A percentile compares a stretch with the other conserved stretches of the same genome.
phyloP scores from a whole-genome alignment of 202 grass and related monocot genomes.

The Hordeum pubiflorum region DNA sequence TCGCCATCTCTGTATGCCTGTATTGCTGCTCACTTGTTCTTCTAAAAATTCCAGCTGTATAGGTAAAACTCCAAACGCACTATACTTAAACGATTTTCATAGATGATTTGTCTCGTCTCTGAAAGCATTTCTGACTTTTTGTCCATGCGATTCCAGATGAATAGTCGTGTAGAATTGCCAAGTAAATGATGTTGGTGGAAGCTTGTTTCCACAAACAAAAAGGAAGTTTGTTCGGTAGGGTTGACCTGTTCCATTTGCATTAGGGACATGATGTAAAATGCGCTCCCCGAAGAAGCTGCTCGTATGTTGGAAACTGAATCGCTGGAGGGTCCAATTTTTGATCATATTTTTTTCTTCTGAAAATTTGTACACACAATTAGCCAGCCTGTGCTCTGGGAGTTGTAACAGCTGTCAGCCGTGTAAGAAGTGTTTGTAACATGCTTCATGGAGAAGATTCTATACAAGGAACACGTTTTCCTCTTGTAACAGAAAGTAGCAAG shows the following conservation, averaged over 20 bases:
- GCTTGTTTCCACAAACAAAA: neutral
- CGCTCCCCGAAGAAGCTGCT: neutral
- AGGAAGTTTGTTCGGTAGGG: neutral
- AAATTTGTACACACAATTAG: no score
- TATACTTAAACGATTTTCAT: no score
- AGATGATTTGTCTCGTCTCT: no score
- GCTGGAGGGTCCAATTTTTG: neutral
- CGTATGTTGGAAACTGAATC: neutral
- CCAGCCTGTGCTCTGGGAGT: neutral
- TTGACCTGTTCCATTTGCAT: conserved; percentile 13
- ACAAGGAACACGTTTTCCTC: neutral
- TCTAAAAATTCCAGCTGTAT: conserved; percentile 57
- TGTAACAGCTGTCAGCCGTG: neutral
- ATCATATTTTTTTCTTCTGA: neutral
- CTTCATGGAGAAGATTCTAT: neutral
- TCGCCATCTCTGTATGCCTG: conserved; percentile 49
- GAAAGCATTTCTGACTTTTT: no score
- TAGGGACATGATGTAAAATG: neutral
- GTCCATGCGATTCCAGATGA: no score
- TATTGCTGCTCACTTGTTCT: conserved; percentile 74
- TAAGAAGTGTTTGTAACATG: neutral
- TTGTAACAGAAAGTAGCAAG: neutral
- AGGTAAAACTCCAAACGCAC: no score
- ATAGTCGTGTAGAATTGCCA: no score
- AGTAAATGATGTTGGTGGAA: no score